A percentile compares a stretch with the other conserved stretches of the same genome.
Evolutionary conservation across 768 basidiomycete species (phyloP).

Genomic region (Amanita thiersii): DNA sequence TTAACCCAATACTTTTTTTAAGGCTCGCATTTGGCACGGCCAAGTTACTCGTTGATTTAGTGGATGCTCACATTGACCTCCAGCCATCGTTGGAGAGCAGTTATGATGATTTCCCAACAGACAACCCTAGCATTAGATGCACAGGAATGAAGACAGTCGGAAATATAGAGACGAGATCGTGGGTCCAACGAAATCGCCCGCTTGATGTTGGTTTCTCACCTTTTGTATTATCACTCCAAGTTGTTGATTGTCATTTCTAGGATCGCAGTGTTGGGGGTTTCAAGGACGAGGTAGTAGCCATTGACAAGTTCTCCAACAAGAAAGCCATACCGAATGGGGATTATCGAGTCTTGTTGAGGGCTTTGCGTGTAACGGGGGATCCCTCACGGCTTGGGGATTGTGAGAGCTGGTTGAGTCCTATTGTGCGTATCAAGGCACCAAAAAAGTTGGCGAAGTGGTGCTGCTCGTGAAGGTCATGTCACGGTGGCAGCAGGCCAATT

Average conservation of each 20-base stretch:
- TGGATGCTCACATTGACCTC: constrained; percentile 24
- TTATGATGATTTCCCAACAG: background rate
- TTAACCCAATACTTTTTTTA: no score
- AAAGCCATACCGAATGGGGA: constrained; percentile 32
- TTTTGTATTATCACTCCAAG: no score
- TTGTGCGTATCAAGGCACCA: no score
- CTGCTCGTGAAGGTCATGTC: no score
- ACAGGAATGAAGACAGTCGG: constrained; percentile 28
- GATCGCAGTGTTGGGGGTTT: constrained; percentile 21
- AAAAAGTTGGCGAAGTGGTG: no score
- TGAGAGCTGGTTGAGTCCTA: constrained; percentile 39
- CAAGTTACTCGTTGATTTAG: constrained; percentile 38
- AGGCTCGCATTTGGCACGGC: constrained; percentile 45
- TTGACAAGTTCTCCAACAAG: constrained; percentile 38
- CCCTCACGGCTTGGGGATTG: constrained; percentile 32
- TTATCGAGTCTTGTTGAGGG: constrained; percentile 31
- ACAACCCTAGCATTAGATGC: background rate
- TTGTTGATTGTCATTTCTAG: no score
- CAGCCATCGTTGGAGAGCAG: constrained; percentile 23
- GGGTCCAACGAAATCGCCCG: no score
- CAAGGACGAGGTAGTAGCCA: constrained; percentile 22
- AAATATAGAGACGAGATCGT: no score
- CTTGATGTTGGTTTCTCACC: no score
- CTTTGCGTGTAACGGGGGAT: constrained; percentile 34
- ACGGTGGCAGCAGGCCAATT: no score